Base-by-base conservation (phyloP, 768 basidiomycete genomes). In the Suillus sp. region DNA sequence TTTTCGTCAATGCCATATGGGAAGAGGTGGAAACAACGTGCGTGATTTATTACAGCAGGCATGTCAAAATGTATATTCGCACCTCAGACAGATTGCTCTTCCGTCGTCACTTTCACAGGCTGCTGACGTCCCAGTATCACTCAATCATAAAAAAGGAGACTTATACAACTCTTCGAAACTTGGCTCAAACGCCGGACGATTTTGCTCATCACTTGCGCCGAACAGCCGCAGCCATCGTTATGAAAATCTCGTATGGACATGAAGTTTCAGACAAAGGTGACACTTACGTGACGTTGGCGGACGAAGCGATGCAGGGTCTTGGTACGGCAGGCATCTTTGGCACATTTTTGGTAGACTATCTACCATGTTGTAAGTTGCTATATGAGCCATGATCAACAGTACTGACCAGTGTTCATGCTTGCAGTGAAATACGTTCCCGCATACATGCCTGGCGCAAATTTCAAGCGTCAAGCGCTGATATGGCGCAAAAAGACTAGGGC, bases 391-490 rank as follows among this genome's bases (percentile, higher is more conserved):
- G 20, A n/a, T n/a, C 22, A 42, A 48, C 4, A 55, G 18, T n/a
- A 6, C 59, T 40, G 6, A 20, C 30, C 45, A 43, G 25, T 7
- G 2, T 27, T 27, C 25, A 10, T 45, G 13, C 32, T 30, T 45
- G 35, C 38, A 73, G 77, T 85, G 25, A 82, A 82, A 34, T 79
- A 81, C 57, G 62, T 85, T n/a, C 85, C 85, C 3, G 72, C 77
- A 3, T 85, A 74, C 70, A 68, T 86, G 35, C 85, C 85, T 8
- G 82, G 83, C 14, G 78, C 79, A 7, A 72, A 66, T 0, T 86
- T 83, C 75, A 82, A 81, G 64, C 77, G 79, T 30, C 74, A 81
- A 6, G 86, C 83, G 34, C 69, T 74, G 16, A 67, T 58, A 32
- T 85, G 82, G 83, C 73, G 74, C 35, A 68, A 67, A 51, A 62